Base-by-base conservation (phyloP, 192 early-diverging fungal genomes). In the Backusella psychrophila region DNA sequence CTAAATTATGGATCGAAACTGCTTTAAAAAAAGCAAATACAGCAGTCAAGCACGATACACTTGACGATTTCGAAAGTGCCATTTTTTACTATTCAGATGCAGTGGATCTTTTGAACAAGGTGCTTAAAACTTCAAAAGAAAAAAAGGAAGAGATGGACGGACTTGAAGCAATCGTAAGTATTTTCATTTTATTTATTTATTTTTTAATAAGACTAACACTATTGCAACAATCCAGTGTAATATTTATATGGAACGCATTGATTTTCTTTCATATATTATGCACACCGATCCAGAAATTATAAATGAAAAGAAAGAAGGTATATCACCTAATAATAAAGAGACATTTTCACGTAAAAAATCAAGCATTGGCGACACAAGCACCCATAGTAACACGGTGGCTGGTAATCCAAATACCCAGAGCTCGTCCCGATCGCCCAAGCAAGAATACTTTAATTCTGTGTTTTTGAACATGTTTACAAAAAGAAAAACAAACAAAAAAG, bases 71-170 rank as follows among this genome's bases (percentile, higher is more conserved):
- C 9, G 21, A 59, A 59, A 11, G 23, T 23, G 53, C n/a, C 2
- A 26, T 59, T 59, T 59, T 59, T 59, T 59, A 59, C 23, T 59
- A 59, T 26, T 59, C 53, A 59, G 53, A 59, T 3, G 21, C 53
- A 59, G 53, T 59, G 7, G 53, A 59, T 12, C 1, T 59, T 23
- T 70, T 41, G 23, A 70, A 70, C 8, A 35, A 53, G 59, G 34
- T 59, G 9, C 21, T 73, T 38, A 34, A 49, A 74, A 74, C 66
- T 31, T 74, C 53, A 26, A 74, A 59, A 41, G 73, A 38, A 29
- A 15, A 29, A 52, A 63, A 65, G n/a, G 38, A 65, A 38, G 56
- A 65, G 21, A 53, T 65, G 56, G 33, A 36, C 23, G 21, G 53
- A 34, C 21, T 59, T 29, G 34, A 65, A 19, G 35, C 52, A 63